A percentile compares a stretch with the other conserved stretches of the same genome.
Conservation (phyloP, 2,329 filamentous ascomycete genomes). For the Aspergillus sojae region DNA sequence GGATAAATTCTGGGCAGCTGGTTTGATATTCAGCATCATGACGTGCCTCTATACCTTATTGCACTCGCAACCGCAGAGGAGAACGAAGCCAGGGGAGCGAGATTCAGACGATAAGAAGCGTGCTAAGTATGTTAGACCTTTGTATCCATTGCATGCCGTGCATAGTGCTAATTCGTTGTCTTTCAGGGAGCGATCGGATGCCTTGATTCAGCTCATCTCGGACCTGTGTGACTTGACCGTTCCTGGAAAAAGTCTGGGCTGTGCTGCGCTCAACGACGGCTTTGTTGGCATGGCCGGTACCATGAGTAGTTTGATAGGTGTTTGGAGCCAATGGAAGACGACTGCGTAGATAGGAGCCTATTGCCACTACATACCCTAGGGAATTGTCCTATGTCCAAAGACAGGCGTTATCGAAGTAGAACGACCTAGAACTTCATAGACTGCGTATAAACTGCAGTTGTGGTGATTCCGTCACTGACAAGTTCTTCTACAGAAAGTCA, state of each 20-base stretch:
- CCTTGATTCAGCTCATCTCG: not conserved
- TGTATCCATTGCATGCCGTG: not conserved
- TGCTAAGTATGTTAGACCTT: not conserved
- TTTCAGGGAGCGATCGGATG: not conserved
- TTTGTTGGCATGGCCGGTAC: not conserved
- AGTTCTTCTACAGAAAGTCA: no score
- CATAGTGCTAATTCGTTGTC: no score
- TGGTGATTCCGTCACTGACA: no score
- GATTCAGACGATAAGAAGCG: not conserved
- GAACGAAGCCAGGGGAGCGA: not conserved
- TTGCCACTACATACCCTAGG: no score
- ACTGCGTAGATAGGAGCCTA: not conserved
- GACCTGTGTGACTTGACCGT: not conserved
- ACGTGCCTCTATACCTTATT: not conserved
- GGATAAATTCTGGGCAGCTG: not conserved
- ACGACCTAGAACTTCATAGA: not conserved
- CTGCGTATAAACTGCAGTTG: no score
- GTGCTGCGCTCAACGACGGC: not conserved
- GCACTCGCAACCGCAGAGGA: not conserved
- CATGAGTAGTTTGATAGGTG: not conserved
- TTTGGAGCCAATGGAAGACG: not conserved
- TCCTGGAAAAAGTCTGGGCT: not conserved
- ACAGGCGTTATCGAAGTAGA: no score
- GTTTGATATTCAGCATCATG: not conserved
- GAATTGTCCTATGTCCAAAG: no score